Conservation (phyloP, 495 filamentous ascomycete genomes). For the Penicillium ochrochloron region DNA sequence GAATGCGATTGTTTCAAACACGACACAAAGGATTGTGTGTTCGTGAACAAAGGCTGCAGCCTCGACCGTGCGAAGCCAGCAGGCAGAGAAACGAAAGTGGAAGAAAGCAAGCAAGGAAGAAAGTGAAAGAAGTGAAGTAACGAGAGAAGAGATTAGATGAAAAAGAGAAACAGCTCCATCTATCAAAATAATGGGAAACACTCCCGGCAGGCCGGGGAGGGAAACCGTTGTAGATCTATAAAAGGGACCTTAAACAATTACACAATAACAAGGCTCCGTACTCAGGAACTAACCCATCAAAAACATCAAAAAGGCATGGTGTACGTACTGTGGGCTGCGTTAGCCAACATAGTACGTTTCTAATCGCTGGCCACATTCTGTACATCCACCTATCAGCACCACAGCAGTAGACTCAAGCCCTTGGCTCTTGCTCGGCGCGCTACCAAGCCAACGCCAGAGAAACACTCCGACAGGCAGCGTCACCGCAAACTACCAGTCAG, state of each 20-base stretch:
- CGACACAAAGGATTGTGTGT: constrained; percentile 12
- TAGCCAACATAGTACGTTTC: constrained; percentile 17
- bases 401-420: constrained; percentile 7
- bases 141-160: constrained; percentile 10
- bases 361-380: constrained; percentile 11
- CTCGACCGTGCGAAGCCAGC: constrained; percentile 23
- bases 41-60: constrained; percentile 8
- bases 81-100: constrained; percentile 19
- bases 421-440: constrained; percentile 15
- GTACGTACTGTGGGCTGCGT: constrained; percentile 19
- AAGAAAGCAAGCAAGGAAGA: constrained; percentile 29
- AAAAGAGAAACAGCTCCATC: constrained; percentile 10
- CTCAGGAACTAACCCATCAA: background rate
- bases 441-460: constrained; percentile 4
- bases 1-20: background rate
- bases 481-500: constrained; percentile 14
- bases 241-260: constrained; percentile 4
- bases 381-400: constrained; percentile 19
- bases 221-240: constrained; percentile 25
- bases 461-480: constrained; percentile 7
- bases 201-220: constrained; percentile 20
- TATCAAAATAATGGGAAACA: constrained; percentile 24
- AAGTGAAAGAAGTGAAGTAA: constrained; percentile 19
- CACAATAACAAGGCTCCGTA: background rate
- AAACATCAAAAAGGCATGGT: background rate